Base-by-base conservation (phyloP, 1,139 yeast species). In the Taphrina pruni region DNA sequence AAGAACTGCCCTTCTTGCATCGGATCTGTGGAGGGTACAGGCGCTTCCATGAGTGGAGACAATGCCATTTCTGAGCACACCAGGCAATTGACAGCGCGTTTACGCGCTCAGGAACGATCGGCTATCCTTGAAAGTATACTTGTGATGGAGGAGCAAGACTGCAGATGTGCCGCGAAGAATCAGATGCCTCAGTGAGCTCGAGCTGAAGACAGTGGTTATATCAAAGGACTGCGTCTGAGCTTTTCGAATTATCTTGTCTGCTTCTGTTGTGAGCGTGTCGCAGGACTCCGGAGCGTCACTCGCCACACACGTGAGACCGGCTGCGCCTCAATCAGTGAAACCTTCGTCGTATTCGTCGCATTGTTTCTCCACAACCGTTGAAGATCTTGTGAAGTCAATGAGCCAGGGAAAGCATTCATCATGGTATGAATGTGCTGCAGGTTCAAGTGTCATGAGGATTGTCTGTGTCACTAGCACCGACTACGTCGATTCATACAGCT, bases 1-100 rank as follows among this genome's bases (percentile, higher is more conserved):
- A 64, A 38, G 26, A 64, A 26, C 21, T 64, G 61, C 21, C 67
- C 67, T 38, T 45, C 67, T 41, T 54, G 52, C 20, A 50, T 20
- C n/a, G 12, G 26, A 21, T 50, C 55, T 36, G 65, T 48, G 14
- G 51, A 36, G 8, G 61, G 46, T 17, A 64, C 35, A 14, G 60
- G 61, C 55, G 67, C 67, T 38, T 64, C 67, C 38, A 39, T 36
- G 8, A 64, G 48, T 14, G 67, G 43, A 14, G 67, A 50, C 61
- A 64, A 35, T 17, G 55, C 45, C 67, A 64, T 64, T 39, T 9
- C 14, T 39, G 43, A 39, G 43, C 43, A 26, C 43, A 14, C 43
- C 11, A 39, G 43, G 43, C 43, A 14, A 45, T 12, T 45, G 48
- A 45, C n/a, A 17, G 48, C 48, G 48, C 48, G 48, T 45, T 45